Evolutionary conservation across 495 filamentous ascomycete genomes (phyloP).

Genomic region (Hypoxylon lienhwacheense): DNA sequence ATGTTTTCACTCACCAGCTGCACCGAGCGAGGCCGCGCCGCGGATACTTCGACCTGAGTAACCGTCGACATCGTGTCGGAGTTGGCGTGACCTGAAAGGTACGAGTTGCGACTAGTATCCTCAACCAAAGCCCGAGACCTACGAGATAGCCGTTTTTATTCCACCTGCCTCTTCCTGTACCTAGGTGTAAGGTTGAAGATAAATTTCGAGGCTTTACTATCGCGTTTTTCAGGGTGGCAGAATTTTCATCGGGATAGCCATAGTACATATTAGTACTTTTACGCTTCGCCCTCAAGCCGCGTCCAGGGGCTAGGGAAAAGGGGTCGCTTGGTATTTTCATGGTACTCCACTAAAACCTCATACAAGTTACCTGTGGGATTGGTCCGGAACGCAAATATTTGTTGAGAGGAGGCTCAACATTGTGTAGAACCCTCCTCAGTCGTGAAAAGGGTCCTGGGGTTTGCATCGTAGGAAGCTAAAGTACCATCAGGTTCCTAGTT

Average conservation of each 20-base stretch:
- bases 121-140: background rate
- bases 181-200: conserved; percentile 1
- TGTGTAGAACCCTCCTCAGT: conserved; percentile 1
- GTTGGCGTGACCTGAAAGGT: background rate
- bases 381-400: conserved; percentile 27
- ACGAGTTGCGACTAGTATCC: background rate
- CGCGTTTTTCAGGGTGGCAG: conserved; percentile 16
- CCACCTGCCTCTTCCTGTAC: background rate
- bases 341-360: conserved; percentile 19
- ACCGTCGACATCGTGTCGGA: conserved; percentile 29
- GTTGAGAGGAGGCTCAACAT: conserved; percentile 33
- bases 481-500: background rate
- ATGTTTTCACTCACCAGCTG: conserved; percentile 19
- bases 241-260: conserved; percentile 19
- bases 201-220: background rate
- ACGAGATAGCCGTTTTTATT: background rate
- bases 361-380: conserved; percentile 29
- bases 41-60: conserved; percentile 25
- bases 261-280: conserved; percentile 10
- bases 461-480: conserved; percentile 24
- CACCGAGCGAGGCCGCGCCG: conserved; percentile 14
- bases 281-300: conserved; percentile 6
- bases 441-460: conserved; percentile 30
- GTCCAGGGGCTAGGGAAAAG: conserved; percentile 13
- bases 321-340: conserved; percentile 18